Conservation (phyloP, 345 rosid genomes). For the thale cress (Arabidopsis thaliana) region TAIR10.1 NC_003071.7:18367501-18368000, state of each 20-base stretch:
- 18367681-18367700: background rate
- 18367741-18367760: background rate
- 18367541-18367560: background rate
- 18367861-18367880: no score
- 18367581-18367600: constrained; percentile 2
- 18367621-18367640: constrained; percentile 8
- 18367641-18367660: constrained; percentile 17
- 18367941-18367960: no score
- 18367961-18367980: no score
- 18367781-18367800: no score
- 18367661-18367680: background rate
- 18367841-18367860: no score
- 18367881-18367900: no score
- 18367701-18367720: background rate
- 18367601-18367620: background rate
- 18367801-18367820: no score
- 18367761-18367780: background rate
- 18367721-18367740: background rate
- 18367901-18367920: no score
- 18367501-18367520: constrained; percentile 36
- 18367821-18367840: no score
- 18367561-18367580: background rate
- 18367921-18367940: no score
- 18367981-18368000: background rate
- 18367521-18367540: background rate